phyloP scores from a whole-genome alignment of 2,329 filamentous ascomycete species.

The Aspergillus ruber region DNA sequence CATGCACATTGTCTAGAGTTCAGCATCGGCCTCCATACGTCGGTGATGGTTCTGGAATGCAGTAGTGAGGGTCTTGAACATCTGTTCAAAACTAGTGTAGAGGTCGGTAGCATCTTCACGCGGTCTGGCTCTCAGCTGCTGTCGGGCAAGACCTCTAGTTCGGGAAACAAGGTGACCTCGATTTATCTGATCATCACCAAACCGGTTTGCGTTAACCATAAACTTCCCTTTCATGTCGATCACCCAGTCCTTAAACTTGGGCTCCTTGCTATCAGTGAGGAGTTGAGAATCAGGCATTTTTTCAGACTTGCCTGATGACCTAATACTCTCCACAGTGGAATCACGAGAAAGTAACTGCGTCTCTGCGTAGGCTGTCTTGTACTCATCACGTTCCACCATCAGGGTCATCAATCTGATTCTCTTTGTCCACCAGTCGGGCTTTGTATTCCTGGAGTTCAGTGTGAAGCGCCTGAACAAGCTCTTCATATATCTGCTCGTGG shows the following conservation, averaged over 20 bases:
- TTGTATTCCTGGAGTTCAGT: too few relatives aligned
- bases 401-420: too few relatives aligned
- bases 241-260: conserved; percentile 8
- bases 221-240: conserved; percentile 5
- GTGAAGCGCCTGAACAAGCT: too few relatives aligned
- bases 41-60: not conserved
- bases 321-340: not conserved
- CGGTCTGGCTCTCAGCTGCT: not conserved
- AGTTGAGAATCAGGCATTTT: conserved; percentile 3
- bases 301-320: not conserved
- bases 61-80: not conserved
- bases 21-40: not conserved
- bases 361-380: not conserved
- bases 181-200: not conserved
- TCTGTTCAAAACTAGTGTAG: not conserved
- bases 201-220: conserved; percentile 5
- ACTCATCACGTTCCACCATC: too few relatives aligned
- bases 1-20: not conserved
- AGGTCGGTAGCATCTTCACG: not conserved
- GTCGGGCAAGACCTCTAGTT: not conserved
- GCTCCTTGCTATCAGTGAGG: conserved; percentile 8
- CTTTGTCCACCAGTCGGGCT: too few relatives aligned
- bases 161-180: not conserved
- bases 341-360: not conserved
- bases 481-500: too few relatives aligned